Evolutionary conservation across 108 stramenopile genomes (phyloP), one percentile per base, ranked within the genome.

Genomic region (Tribonema minus): DNA sequence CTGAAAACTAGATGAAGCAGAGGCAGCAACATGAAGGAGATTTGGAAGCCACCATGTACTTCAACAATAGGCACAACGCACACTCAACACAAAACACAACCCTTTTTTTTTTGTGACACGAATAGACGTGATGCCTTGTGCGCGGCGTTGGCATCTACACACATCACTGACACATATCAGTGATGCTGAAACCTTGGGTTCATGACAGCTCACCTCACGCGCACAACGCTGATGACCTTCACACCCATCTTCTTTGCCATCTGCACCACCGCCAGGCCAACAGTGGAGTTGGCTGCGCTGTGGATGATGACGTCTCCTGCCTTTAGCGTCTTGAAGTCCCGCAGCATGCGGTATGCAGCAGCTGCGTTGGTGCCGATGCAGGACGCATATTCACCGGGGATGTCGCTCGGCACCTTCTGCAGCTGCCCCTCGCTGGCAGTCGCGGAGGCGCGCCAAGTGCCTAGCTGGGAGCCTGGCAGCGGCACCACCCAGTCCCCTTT

Each of bases 401-500:
- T 82, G 54, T 82, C 81, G 6, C 32, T 67, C 7, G 80, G 82
- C 26, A 81, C 69, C 38, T 67, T 72, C 69, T 80, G 74, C 60
- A 80, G 67, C 35, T 81, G 34, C 31, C 37, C 72, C 71, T 72
- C 0, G n/a, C 33, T 25, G 58, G 5, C 2, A 38, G 27, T 34
- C 6, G 2, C 20, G 30, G 30, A 15, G 26, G 67, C 38, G 28
- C 73, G 71, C 83, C 83, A 84, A 0, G 83, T 84, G 15, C 80
- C 80, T 68, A 81, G 78, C 15, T 69, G 75, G 0, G 80, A 68
- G 26, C 61, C 72, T 26, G 80, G 77, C 81, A 68, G 67, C 26
- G 84, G 84, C 12, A 82, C 38, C 29, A 82, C 84, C 84, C 84
- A 83, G 72, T 84, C 84, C 15, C 81, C 81, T 20, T 60, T 35